A percentile compares a stretch with the other conserved stretches of the same genome.
These are phyloP conservation scores for Wallacemonas rigidus DNA, from an alignment of 208 protist genomes.

Conservation along the genomic window DNA sequence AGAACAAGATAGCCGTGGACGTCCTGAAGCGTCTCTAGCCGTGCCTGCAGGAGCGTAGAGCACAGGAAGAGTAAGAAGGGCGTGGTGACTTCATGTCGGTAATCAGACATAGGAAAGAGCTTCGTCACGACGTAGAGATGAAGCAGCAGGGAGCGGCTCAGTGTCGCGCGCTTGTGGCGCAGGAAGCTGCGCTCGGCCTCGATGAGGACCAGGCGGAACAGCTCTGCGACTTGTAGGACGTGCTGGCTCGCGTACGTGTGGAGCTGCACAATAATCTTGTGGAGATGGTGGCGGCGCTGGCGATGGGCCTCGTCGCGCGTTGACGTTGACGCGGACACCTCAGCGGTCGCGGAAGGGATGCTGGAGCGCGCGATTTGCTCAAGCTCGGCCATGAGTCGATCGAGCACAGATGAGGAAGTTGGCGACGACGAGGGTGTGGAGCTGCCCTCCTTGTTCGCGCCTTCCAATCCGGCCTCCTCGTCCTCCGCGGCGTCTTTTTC, in stretches of 20 bases:
- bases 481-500: constrained; percentile 2
- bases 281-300: constrained; percentile 23
- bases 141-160: constrained; percentile 47
- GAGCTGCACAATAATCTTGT: constrained; percentile 45
- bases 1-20: constrained; percentile 58
- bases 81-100: constrained; percentile 80
- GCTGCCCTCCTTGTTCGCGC: not conserved
- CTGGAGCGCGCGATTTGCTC: constrained; percentile 31
- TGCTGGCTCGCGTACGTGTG: constrained; percentile 56
- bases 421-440: not conserved
- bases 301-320: constrained; percentile 13
- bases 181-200: constrained; percentile 74
- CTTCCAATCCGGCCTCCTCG: constrained; percentile 6
- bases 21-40: constrained; percentile 44
- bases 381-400: constrained; percentile 45
- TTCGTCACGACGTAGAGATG: constrained; percentile 65
- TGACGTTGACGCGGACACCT: not conserved
- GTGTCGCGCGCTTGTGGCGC: constrained; percentile 30
- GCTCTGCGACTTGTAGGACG: constrained; percentile 59
- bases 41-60: constrained; percentile 67
- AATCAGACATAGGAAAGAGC: constrained; percentile 77
- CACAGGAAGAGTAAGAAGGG: constrained; percentile 74
- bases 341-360: not conserved
- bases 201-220: constrained; percentile 72
- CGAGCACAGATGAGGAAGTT: constrained; percentile 30